Conservation (phyloP, 345 rosid genomes). For the Citrus sinensis region DNA sequence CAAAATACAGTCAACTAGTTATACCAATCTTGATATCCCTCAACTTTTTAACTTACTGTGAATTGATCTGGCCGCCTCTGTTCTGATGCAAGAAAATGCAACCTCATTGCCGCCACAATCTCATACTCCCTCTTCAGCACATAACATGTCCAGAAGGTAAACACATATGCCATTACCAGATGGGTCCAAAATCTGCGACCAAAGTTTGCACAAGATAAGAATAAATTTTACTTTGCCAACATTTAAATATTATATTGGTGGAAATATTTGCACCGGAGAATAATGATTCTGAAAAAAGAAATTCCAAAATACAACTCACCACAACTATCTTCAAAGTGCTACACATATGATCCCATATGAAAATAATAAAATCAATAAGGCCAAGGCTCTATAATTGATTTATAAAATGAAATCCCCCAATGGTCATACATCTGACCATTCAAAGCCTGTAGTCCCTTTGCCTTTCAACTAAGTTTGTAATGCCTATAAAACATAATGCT, state of each 20-base stretch:
- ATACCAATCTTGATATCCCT: background rate
- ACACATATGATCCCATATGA: background rate
- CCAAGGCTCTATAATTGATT: background rate
- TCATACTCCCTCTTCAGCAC: constrained; percentile 71
- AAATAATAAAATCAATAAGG: background rate
- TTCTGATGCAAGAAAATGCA: constrained; percentile 88
- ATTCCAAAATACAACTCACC: background rate
- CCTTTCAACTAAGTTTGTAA: background rate
- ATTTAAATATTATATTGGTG: background rate
- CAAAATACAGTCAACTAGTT: background rate
- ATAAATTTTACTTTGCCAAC: background rate
- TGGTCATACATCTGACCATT: background rate
- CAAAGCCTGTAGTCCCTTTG: background rate
- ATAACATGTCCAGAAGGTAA: constrained; percentile 93
- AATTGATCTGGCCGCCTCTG: constrained; percentile 79
- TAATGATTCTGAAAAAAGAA: background rate
- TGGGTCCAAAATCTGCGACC: constrained; percentile 86
- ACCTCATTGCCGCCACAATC: constrained; percentile 69
- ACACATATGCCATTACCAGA: constrained; percentile 79
- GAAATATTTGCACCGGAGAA: background rate
- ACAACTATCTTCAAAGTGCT: background rate
- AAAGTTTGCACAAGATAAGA: background rate
- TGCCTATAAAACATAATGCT: background rate
- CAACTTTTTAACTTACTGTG: constrained; percentile 45
- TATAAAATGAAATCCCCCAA: background rate